Percentiles rank a stretch among this genome's conserved stretches.
These are phyloP conservation scores for Ogataea corticis DNA, from an alignment of 805 yeast genomes.

Conservation along the genomic window DNA sequence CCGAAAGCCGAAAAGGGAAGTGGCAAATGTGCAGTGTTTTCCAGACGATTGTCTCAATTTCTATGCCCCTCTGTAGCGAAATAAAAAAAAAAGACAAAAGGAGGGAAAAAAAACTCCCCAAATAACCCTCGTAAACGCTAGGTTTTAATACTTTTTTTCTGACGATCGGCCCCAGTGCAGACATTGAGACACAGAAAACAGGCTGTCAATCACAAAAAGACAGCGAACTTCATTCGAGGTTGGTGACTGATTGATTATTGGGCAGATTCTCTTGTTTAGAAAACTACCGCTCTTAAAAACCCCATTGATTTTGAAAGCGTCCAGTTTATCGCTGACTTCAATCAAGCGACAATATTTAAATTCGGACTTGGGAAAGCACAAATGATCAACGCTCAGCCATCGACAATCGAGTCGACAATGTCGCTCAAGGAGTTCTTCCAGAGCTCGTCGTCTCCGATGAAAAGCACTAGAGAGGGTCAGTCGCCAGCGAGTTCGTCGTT, in stretches of 20 bases:
- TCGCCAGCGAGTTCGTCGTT: conserved; percentile 3
- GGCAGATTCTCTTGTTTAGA: background rate
- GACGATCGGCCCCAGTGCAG: no score
- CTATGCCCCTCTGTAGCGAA: background rate
- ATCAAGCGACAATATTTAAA: background rate
- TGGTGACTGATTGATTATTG: background rate
- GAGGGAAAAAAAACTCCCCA: conserved; percentile 2
- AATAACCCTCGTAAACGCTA: conserved; percentile 10
- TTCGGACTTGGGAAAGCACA: background rate
- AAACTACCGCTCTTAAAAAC: conserved; percentile 1
- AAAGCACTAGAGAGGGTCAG: conserved; percentile 5
- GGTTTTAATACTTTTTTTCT: background rate
- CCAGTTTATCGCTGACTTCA: background rate
- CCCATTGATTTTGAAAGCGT: background rate
- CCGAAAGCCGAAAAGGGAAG: no score
- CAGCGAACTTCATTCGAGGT: background rate
- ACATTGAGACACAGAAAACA: background rate
- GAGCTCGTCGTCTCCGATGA: conserved; percentile 10
- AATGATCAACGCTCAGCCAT: conserved; percentile 20
- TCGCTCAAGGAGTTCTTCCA: conserved; percentile 18
- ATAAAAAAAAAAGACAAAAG: background rate
- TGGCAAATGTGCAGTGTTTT: no score
- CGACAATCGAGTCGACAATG: conserved; percentile 13
- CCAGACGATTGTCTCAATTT: background rate
- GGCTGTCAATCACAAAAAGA: no score